Conservation (phyloP, 2,329 filamentous ascomycete species). For the Aspergillus latus region DNA sequence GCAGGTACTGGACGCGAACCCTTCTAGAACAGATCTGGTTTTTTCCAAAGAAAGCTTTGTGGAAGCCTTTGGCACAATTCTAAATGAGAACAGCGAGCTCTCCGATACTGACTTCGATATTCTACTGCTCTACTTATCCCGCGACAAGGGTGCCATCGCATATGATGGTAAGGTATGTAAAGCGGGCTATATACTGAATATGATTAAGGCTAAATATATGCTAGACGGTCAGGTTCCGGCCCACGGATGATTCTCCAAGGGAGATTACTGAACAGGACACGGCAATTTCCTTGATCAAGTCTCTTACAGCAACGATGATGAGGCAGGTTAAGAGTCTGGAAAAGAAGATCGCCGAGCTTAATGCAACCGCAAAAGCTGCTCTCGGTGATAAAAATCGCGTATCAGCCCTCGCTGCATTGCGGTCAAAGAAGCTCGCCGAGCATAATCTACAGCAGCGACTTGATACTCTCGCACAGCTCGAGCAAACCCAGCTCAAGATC, state of each 20-base stretch:
- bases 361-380: slow-evolving; percentile 64
- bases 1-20: slow-evolving; percentile 43
- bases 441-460: slow-evolving; percentile 68
- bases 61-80: slow-evolving; percentile 54
- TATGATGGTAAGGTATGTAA: slow-evolving; percentile 48
- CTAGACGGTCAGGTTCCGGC: slow-evolving; percentile 73
- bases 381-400: slow-evolving; percentile 71
- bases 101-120: slow-evolving; percentile 67
- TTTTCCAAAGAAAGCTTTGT: slow-evolving; percentile 67
- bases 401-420: slow-evolving; percentile 73
- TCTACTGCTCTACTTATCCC: slow-evolving; percentile 66
- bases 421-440: slow-evolving; percentile 80
- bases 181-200: neutral
- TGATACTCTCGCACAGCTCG: slow-evolving; percentile 74
- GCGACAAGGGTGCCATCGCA: slow-evolving; percentile 60
- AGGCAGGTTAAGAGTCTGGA: slow-evolving; percentile 66
- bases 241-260: slow-evolving; percentile 46
- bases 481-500: slow-evolving; percentile 78
- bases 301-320: slow-evolving; percentile 67
- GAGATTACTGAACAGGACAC: slow-evolving; percentile 74
- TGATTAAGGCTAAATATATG: slow-evolving; percentile 19
- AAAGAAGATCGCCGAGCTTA: slow-evolving; percentile 51
- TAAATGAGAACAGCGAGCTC: slow-evolving; percentile 53
- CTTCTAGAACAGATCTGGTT: slow-evolving; percentile 62
- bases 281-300: slow-evolving; percentile 76